Evolutionary conservation across 768 basidiomycete species (phyloP), one percentile per base, ranked within the genome.

Genomic region (Macrolepiota fuliginosa): DNA sequence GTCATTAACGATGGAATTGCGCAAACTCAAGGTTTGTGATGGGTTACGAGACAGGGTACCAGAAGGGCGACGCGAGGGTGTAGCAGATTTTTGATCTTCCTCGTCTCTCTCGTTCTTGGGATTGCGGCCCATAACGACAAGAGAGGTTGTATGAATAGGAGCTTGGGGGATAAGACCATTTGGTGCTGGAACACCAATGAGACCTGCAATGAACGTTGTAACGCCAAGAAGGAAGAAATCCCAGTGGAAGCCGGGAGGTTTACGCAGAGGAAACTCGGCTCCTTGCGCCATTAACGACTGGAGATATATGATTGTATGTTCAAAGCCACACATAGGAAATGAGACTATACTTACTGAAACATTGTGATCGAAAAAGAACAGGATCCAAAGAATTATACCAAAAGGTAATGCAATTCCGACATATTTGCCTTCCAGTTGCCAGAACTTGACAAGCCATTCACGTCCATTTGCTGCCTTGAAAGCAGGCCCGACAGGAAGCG

Each of bases 281-380:
- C 92, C 89, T 74, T 97, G 95, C 0, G 95, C 94, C 79, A 97
- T 97, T 36, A 98, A 72, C 0, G 92, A 94, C 94, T 94, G 64
- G 19, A 17, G 49, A n/a, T 13, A 42, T 46, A 19, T 58, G 13
- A 27, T 56, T 60, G 56, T 61, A 60, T 52, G 15, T 12, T 56
- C 27, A 62, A 24, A 52, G 42, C 9, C 42, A 40, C 17, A 12
- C 39, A 55, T 9, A 5, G 19, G 13, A 24, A 17, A 52, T 9
- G 12, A 47, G 35, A n/a, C n/a, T n/a, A n/a, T 24, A 46, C 89
- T 66, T 71, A 92, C 92, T 51, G 93, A 95, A 56, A 95, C 92
- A 66, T 96, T 96, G 65, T 95, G 92, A 65, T 98, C 94, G 66
- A 97, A 97, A 79, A 95, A 95, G 76, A 98, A 96, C 47, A 97